A percentile compares a stretch with the other conserved stretches of the same genome.
phyloP scores from a whole-genome alignment of 768 basidiomycete species.

The Strobilomyces dryophilus region DNA sequence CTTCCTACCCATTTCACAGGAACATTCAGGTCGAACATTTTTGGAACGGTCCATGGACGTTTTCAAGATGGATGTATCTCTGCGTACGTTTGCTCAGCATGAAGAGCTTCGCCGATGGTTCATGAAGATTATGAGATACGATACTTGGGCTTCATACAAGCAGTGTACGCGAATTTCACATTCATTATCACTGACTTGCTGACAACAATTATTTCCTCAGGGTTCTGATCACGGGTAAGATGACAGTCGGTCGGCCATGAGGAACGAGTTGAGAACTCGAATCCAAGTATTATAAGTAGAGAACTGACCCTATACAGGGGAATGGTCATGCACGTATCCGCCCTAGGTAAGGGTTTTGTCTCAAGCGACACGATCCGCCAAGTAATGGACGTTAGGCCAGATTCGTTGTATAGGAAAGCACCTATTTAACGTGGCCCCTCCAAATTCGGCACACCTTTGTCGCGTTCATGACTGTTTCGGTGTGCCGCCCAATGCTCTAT shows the following conservation, averaged over 20 bases:
- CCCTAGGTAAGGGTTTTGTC: conserved; percentile 8
- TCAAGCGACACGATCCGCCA: background rate
- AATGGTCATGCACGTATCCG: conserved; percentile 21
- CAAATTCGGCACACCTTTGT: background rate
- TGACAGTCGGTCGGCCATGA: background rate
- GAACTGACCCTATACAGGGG: conserved; percentile 12
- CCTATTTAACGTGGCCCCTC: background rate
- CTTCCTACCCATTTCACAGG: background rate
- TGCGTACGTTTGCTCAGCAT: background rate
- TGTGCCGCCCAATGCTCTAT: conserved; percentile 39
- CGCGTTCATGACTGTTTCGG: conserved; percentile 22
- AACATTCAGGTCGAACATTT: conserved; percentile 8
- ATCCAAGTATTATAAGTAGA: too few relatives aligned
- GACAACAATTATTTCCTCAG: background rate
- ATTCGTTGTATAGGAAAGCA: background rate
- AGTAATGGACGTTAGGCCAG: conserved; percentile 7
- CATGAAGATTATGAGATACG: conserved; percentile 6
- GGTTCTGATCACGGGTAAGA: conserved; percentile 7
- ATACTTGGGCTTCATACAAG: conserved; percentile 6
- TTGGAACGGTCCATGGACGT: conserved; percentile 11
- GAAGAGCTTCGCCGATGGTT: background rate
- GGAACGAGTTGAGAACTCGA: too few relatives aligned
- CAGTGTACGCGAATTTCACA: background rate
- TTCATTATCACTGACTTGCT: background rate
- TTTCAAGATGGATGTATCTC: conserved; percentile 10